Conservation (phyloP, 1,284 basidiomycete genomes). For the Bondarzewia mesenterica region DNA sequence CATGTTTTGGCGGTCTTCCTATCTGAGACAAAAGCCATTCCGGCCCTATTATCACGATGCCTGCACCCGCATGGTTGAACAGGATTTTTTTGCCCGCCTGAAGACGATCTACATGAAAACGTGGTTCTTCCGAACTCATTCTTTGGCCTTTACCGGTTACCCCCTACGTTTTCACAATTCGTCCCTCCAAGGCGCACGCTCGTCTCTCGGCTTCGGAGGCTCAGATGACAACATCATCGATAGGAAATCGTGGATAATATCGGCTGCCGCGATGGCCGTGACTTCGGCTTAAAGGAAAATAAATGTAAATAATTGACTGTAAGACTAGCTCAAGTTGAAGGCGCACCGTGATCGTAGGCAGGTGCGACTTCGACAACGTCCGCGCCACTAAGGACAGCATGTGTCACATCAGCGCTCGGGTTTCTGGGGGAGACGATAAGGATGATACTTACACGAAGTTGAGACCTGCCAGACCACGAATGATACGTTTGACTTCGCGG, state of each 20-base stretch:
- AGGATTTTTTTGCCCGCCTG: too few relatives aligned
- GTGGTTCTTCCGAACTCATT: not conserved
- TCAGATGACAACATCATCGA: conserved; percentile 45
- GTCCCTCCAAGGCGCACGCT: conserved; percentile 13
- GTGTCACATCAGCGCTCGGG: not conserved
- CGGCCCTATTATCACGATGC: too few relatives aligned
- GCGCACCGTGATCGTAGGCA: conserved; percentile 61
- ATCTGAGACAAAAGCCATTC: too few relatives aligned
- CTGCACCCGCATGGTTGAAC: too few relatives aligned
- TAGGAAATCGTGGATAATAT: conserved; percentile 64
- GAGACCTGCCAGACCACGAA: conserved; percentile 67
- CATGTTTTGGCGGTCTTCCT: too few relatives aligned
- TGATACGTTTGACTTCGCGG: conserved; percentile 72
- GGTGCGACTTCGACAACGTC: conserved; percentile 80
- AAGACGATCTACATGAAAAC: too few relatives aligned
- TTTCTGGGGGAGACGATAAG: not conserved
- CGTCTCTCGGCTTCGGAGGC: conserved; percentile 20
- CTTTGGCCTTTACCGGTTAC: not conserved
- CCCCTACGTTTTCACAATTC: conserved; percentile 15
- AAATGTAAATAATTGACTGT: not conserved
- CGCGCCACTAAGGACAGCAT: conserved; percentile 45
- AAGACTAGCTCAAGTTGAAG: not conserved
- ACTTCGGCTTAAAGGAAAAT: conserved; percentile 41
- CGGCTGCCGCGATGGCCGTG: conserved; percentile 65
- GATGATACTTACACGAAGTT: conserved; percentile 60